Conservation (phyloP, 345 rosid genomes). For the Gossypium turneri region DNA sequence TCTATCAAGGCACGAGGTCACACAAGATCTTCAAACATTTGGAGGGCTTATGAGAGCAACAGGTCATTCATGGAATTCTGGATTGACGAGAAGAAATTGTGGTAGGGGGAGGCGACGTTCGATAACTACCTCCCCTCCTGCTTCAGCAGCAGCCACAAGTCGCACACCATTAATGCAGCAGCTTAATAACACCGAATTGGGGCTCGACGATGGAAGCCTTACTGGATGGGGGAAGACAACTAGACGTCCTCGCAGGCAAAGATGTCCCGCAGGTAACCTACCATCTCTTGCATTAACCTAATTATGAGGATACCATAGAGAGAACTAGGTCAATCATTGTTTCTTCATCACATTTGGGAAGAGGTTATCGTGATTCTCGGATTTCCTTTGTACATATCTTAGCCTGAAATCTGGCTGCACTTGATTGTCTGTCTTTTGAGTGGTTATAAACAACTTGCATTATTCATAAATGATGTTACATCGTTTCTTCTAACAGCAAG, state of each 20-base stretch:
- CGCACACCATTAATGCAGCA: constrained; percentile 53
- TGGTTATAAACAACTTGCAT: constrained; percentile 31
- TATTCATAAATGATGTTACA: constrained; percentile 47
- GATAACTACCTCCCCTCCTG: constrained; percentile 36
- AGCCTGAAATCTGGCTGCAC: constrained; percentile 39
- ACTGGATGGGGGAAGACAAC: constrained; percentile 93
- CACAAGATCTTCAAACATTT: constrained; percentile 87
- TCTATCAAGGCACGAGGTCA: constrained; percentile 83
- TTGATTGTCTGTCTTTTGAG: constrained; percentile 37
- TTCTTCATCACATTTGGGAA: constrained; percentile 15
- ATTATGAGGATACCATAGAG: constrained; percentile 29
- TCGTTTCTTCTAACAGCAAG: constrained; percentile 28
- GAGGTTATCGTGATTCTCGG: constrained; percentile 27
- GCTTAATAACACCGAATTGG: constrained; percentile 48
- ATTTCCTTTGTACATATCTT: constrained; percentile 43
- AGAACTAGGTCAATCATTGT: constrained; percentile 21
- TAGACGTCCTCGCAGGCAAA: constrained; percentile 84
- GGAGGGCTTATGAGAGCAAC: constrained; percentile 84
- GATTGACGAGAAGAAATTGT: constrained; percentile 65
- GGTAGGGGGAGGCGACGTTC: constrained; percentile 64
- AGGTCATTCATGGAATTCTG: constrained; percentile 62
- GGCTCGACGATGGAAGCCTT: constrained; percentile 72
- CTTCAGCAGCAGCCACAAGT: constrained; percentile 29
- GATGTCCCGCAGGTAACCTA: constrained; percentile 79
- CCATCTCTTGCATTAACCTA: constrained; percentile 52